Evolutionary conservation across 257 asterid genomes (phyloP).

Genomic region (Nicotiana benthamiana): DNA sequence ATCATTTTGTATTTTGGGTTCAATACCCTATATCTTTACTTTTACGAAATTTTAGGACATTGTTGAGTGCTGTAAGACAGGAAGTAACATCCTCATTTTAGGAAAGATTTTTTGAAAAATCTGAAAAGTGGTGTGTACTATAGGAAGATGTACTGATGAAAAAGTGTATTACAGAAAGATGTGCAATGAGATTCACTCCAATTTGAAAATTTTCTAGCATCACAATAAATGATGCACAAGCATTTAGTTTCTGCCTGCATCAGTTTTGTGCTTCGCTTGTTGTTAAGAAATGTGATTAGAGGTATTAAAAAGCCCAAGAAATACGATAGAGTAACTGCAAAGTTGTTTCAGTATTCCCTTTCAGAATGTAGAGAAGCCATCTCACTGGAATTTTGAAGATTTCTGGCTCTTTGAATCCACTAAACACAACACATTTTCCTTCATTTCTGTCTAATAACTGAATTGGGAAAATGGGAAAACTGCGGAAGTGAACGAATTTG

Average conservation of each 20-base stretch:
- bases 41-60: background rate
- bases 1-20: background rate
- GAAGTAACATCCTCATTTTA: background rate
- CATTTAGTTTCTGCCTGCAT: background rate
- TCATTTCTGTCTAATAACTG: background rate
- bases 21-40: background rate
- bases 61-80: background rate
- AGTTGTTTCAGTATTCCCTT: background rate
- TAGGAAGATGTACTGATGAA: background rate
- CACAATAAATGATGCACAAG: background rate
- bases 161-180: background rate
- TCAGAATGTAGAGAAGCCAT: no score
- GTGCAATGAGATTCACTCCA: background rate
- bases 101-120: background rate
- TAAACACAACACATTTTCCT: background rate
- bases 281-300: background rate
- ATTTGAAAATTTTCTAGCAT: background rate
- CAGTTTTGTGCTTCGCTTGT: background rate
- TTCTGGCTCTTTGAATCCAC: no score
- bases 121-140: background rate
- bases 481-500: background rate
- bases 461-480: background rate
- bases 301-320: background rate
- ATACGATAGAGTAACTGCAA: background rate
- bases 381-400: no score